These are phyloP conservation scores for Eucalyptus pauciflora DNA, from an alignment of 345 rosid genomes.

Conservation along the genomic window DNA sequence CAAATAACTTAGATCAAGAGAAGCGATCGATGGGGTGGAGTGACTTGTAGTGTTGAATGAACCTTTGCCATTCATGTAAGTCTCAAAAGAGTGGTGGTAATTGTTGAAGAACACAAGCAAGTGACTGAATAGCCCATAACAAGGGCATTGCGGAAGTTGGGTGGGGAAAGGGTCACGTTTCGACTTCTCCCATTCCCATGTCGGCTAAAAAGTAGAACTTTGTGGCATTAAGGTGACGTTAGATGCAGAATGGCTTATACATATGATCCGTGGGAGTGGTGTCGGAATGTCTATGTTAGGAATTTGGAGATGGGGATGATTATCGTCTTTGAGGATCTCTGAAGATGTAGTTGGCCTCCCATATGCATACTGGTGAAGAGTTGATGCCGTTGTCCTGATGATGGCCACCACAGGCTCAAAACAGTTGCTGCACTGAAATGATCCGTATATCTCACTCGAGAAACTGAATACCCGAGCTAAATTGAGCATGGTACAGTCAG, in stretches of 20 bases:
- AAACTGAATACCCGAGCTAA: not conserved
- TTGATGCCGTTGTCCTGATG: not conserved
- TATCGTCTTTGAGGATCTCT: not conserved
- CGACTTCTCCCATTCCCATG: not conserved
- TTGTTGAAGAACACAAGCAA: not conserved
- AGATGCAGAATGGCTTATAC: not conserved
- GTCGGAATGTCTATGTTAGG: not conserved
- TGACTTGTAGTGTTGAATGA: not conserved
- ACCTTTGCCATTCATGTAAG: not conserved
- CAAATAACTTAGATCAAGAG: not conserved
- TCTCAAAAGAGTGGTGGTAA: not conserved
- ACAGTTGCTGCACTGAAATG: not conserved
- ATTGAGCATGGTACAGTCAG: not conserved
- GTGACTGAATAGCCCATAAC: not conserved
- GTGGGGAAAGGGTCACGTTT: not conserved
- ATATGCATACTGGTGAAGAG: not conserved
- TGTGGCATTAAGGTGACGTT: not conserved
- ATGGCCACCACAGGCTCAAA: not conserved
- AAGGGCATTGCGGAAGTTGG: not conserved
- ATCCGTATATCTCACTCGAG: not conserved
- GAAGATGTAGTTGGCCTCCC: not conserved
- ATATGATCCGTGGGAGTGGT: not conserved
- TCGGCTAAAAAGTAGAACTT: not conserved
- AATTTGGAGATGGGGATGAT: not conserved
- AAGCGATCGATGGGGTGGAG: not conserved